Conservation (phyloP, 768 basidiomycete genomes). For the Phylloporus sp. region DNA sequence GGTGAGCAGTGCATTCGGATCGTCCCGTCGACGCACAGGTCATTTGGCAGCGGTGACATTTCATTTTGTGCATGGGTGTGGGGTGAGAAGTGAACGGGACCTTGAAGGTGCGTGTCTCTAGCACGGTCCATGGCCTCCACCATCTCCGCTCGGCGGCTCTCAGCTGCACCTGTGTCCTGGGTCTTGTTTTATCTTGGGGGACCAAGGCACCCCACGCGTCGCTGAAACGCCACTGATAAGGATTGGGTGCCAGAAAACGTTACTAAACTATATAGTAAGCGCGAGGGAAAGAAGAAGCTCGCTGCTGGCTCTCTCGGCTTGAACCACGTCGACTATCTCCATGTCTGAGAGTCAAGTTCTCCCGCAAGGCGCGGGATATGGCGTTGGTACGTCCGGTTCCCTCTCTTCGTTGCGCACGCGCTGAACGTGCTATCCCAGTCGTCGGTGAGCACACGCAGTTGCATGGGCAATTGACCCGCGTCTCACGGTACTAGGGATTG, state of each 20-base stretch:
- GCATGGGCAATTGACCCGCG: neutral
- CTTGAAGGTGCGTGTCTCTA: too few species aligned
- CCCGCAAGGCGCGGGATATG: slow-evolving; percentile 84
- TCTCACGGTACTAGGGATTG: slow-evolving; percentile 55
- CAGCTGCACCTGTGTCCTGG: too few species aligned
- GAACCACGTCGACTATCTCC: neutral
- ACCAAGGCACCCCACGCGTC: neutral
- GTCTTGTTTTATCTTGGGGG: slow-evolving; percentile 22
- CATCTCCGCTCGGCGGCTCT: neutral
- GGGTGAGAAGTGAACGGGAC: too few species aligned
- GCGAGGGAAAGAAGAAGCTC: neutral
- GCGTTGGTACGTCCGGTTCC: slow-evolving; percentile 52
- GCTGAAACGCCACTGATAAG: slow-evolving; percentile 16
- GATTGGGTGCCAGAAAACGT: neutral
- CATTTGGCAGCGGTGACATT: too few species aligned
- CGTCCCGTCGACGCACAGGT: too few species aligned
- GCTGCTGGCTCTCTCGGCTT: neutral
- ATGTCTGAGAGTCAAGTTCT: slow-evolving; percentile 41
- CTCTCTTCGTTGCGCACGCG: neutral
- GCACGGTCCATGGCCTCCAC: too few species aligned
- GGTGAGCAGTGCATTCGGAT: too few species aligned
- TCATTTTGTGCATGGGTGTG: too few species aligned
- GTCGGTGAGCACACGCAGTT: slow-evolving; percentile 38
- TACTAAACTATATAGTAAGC: slow-evolving; percentile 9
- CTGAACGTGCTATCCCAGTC: slow-evolving; percentile 33